phyloP scores from a whole-genome alignment of 805 yeast genomes.

The Wickerhamiella sergipiensis region DNA sequence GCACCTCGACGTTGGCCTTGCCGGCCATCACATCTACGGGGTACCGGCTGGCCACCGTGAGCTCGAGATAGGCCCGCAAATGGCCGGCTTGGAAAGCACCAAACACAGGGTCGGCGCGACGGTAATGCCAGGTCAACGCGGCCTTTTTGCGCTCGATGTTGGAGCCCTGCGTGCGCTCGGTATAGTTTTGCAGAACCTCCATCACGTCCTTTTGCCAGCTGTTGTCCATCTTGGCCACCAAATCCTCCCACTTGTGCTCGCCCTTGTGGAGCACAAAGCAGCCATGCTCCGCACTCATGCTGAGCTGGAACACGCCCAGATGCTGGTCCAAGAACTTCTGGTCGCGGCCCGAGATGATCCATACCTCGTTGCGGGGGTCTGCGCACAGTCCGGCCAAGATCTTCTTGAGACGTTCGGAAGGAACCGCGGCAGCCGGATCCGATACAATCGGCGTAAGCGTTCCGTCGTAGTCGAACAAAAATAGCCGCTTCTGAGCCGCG shows the following conservation, averaged over 20 bases:
- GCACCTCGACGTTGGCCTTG: conserved; percentile 93
- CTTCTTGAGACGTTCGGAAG: conserved; percentile 55
- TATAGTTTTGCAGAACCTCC: conserved; percentile 55
- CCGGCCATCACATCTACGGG: conserved; percentile 96
- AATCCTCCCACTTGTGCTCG: conserved; percentile 66
- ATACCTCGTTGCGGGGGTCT: conserved; percentile 74
- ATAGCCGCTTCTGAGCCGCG: conserved; percentile 52
- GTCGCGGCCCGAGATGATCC: conserved; percentile 96
- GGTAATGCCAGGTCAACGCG: conserved; percentile 95
- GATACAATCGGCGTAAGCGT: conserved; percentile 91
- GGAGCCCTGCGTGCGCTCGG: conserved; percentile 85
- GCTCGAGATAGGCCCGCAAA: conserved; percentile 49
- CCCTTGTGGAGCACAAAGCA: conserved; percentile 68
- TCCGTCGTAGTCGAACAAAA: conserved; percentile 93
- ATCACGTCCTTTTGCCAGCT: conserved; percentile 83
- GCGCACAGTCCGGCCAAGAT: conserved; percentile 46
- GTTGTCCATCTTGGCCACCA: conserved; percentile 77
- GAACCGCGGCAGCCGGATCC: conserved; percentile 98
- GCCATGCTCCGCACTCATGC: conserved; percentile 94
- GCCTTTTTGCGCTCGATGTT: conserved; percentile 78
- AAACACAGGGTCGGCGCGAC: conserved; percentile 85
- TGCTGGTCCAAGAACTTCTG: conserved; percentile 78
- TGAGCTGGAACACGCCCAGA: conserved; percentile 63
- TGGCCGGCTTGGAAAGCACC: conserved; percentile 77
- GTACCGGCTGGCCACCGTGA: conserved; percentile 44